Evolutionary conservation across 2,329 filamentous ascomycete genomes (phyloP), one percentile per base, ranked within the genome.

Genomic region (Monosporascus sp.): DNA sequence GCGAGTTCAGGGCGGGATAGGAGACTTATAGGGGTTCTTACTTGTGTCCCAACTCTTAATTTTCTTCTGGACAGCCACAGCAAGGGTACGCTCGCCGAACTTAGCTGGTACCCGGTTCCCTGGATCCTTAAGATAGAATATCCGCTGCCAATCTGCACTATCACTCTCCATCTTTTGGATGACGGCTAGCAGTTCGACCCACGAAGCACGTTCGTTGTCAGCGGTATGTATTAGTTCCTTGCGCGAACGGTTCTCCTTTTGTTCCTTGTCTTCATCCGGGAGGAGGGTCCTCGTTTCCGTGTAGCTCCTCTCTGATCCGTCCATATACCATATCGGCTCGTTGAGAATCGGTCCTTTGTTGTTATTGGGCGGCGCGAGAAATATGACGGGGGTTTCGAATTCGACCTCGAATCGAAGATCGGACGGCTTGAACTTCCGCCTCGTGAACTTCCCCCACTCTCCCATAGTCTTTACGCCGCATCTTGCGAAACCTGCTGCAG

Each of bases 171-270:
- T 63, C 27, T 48, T 52, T 49, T 72, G 68, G 0, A 70, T 51
- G 6, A 62, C 61, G 2, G 60, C 63, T 2, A 72, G 52, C 2
- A 71, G 57, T 4, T 60, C 63, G 3, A 71, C 59, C 68, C 70
- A 72, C 6, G 67, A 68, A n/a, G 69, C 69, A 37, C 62, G 57
- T 48, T 71, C 69, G 53, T 71, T 69, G 55, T 71, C 67, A 8
- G 65, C 68, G 6, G 68, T 70, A 55, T 68, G 67, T 14, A 70
- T 63, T 3, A 47, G 41, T 37, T 59, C 49, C 24, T 37, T 55
- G 44, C 3, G 44, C 31, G 43, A 52, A n/a, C 25, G 52, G 27
- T 18, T 51, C n/a, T 48, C 18, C 37, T 45, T 14, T n/a, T 54
- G 17, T 31, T 58, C 24, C 44, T 52, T 38, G 52, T 45, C 37